Conservation (phyloP, 1,139 yeast genomes). For the Yamadazyma jaroonii region DNA sequence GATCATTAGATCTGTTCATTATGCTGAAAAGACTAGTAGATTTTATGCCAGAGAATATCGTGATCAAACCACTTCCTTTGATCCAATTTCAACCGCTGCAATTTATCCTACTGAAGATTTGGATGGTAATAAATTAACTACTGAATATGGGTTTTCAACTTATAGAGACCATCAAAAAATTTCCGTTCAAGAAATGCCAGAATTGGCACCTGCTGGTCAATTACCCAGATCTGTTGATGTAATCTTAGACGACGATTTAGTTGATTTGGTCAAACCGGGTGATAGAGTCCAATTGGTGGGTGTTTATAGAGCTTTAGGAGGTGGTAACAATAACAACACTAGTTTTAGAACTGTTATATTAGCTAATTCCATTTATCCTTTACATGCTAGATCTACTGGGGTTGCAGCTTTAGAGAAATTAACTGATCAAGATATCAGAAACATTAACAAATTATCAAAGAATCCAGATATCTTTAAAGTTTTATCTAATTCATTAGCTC, state of each 20-base stretch:
- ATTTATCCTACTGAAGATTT: constrained; percentile 92
- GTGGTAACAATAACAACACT: constrained; percentile 62
- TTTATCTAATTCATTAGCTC: constrained; percentile 85
- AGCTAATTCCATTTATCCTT: constrained; percentile 85
- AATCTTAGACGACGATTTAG: constrained; percentile 89
- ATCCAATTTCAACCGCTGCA: constrained; percentile 80
- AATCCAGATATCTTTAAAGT: constrained; percentile 69
- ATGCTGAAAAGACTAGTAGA: constrained; percentile 78
- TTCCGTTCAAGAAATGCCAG: constrained; percentile 97
- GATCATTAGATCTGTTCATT: constrained; percentile 88
- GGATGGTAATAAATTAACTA: constrained; percentile 81
- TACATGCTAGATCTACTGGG: constrained; percentile 86
- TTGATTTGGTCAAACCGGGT: constrained; percentile 91
- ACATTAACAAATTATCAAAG: constrained; percentile 76
- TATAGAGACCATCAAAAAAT: constrained; percentile 93
- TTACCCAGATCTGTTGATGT: constrained; percentile 91
- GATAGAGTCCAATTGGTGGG: constrained; percentile 95
- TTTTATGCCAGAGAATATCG: constrained; percentile 91
- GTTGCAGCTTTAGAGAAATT: constrained; percentile 74
- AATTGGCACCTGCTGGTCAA: constrained; percentile 97
- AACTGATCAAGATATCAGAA: constrained; percentile 81
- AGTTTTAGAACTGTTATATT: constrained; percentile 78
- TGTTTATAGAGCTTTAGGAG: constrained; percentile 89
- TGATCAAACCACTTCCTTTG: constrained; percentile 89
- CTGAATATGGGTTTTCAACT: constrained; percentile 92